phyloP scores from a whole-genome alignment of 495 filamentous ascomycete species.

The Sordaria brevicollis region DNA sequence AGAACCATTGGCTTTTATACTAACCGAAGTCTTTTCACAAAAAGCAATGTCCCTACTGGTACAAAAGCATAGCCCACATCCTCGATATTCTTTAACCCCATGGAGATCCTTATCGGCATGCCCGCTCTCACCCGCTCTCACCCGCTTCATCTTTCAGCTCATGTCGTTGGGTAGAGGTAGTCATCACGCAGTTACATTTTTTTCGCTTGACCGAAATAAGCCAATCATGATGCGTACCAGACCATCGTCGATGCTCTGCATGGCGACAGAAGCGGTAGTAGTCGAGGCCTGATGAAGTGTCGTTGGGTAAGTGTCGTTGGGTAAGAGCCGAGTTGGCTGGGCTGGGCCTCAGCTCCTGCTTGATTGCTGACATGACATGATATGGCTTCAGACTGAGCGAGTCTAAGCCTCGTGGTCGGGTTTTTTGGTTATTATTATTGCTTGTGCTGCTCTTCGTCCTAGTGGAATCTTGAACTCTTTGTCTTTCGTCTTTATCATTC shows the following conservation, averaged over 20 bases:
- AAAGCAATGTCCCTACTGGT: too few relatives aligned
- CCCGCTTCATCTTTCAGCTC: not conserved
- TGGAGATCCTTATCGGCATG: not conserved
- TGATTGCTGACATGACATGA: not conserved
- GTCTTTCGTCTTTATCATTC: not conserved
- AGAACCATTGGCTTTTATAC: too few relatives aligned
- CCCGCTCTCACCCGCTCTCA: too few relatives aligned
- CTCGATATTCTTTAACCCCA: not conserved
- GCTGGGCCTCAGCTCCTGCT: too few relatives aligned
- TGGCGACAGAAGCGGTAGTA: too few relatives aligned
- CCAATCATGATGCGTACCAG: not conserved
- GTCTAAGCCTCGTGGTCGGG: not conserved
- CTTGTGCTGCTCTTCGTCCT: not conserved
- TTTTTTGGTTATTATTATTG: not conserved
- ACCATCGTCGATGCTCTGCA: not conserved
- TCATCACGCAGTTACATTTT: too few relatives aligned
- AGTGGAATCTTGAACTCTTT: not conserved
- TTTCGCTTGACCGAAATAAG: not conserved
- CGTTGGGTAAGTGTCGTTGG: too few relatives aligned
- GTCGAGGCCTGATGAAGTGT: not conserved
- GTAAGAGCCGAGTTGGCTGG: not conserved
- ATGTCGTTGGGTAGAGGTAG: too few relatives aligned
- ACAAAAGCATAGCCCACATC: not conserved
- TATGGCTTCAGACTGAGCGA: not conserved
- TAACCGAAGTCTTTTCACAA: too few relatives aligned